phyloP scores from a whole-genome alignment of 179 eudicot genomes.

The Actinidia chinensis region DNA sequence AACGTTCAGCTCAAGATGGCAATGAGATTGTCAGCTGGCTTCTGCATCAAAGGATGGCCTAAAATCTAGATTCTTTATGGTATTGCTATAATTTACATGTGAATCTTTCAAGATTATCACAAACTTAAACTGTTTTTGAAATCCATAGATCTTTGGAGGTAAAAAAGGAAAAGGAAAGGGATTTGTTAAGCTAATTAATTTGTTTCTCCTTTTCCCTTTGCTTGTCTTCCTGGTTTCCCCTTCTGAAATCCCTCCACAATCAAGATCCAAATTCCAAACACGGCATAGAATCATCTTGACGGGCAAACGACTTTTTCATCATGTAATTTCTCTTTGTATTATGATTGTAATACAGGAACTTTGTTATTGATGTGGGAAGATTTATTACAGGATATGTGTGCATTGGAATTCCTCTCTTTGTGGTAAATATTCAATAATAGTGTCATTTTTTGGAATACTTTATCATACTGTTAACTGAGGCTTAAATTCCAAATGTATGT shows the following conservation, averaged over 20 bases:
- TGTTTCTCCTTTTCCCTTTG: too few relatives aligned
- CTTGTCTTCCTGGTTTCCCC: too few relatives aligned
- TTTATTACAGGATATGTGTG: slow-evolving; percentile 77
- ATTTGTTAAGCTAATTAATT: too few relatives aligned
- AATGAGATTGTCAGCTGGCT: slow-evolving; percentile 72
- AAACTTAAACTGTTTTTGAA: too few relatives aligned
- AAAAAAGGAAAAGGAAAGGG: too few relatives aligned
- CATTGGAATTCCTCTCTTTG: slow-evolving; percentile 76
- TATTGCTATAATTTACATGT: too few relatives aligned
- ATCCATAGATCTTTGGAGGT: too few relatives aligned
- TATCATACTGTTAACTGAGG: neutral
- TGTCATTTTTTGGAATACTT: neutral
- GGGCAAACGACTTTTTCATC: too few relatives aligned
- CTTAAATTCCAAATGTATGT: neutral
- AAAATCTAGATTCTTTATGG: slow-evolving; percentile 68
- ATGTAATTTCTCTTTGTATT: neutral
- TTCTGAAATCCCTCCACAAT: too few relatives aligned
- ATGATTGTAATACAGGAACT: slow-evolving; percentile 35
- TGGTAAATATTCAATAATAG: slow-evolving; percentile 45
- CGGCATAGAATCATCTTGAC: too few relatives aligned
- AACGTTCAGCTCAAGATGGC: slow-evolving; percentile 45
- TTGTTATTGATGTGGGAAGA: slow-evolving; percentile 64
- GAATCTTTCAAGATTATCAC: too few relatives aligned
- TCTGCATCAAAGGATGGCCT: slow-evolving; percentile 79
- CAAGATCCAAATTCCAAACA: too few relatives aligned